A percentile compares a stretch with the other conserved stretches of the same genome.
phyloP scores from a whole-genome alignment of 2,329 filamentous ascomycete genomes.

The Hypoxylon sp. region DNA sequence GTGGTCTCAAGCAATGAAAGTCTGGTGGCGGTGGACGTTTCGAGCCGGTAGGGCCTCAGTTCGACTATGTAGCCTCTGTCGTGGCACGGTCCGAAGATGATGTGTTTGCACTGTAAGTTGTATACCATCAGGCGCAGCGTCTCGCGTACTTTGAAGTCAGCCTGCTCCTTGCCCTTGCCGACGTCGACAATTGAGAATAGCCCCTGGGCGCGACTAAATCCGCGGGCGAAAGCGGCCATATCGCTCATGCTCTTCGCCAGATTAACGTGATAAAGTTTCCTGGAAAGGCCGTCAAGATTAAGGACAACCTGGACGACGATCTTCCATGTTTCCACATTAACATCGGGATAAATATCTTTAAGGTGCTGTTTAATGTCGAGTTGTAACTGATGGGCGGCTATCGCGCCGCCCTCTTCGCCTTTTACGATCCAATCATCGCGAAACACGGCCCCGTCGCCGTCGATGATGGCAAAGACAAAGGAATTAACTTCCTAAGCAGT shows the following conservation, averaged over 20 bases:
- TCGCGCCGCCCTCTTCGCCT: constrained; percentile 37
- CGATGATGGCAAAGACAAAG: constrained; percentile 37
- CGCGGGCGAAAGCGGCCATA: constrained; percentile 29
- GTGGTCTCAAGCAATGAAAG: constrained; percentile 38
- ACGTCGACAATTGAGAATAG: constrained; percentile 40
- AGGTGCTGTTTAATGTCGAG: constrained; percentile 37
- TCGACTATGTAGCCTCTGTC: constrained; percentile 39
- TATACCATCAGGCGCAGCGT: constrained; percentile 32
- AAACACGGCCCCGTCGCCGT: constrained; percentile 40
- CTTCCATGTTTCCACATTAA: constrained; percentile 35
- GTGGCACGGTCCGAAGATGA: constrained; percentile 41
- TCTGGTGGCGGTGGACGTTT: constrained; percentile 21
- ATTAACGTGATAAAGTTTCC: constrained; percentile 30
- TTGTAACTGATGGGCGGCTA: constrained; percentile 37
- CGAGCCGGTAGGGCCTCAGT: constrained; percentile 28
- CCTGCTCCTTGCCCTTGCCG: constrained; percentile 39
- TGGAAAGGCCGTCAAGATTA: constrained; percentile 39
- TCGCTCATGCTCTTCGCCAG: constrained; percentile 22
- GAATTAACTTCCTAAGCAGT: constrained; percentile 32
- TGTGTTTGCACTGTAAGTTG: constrained; percentile 41
- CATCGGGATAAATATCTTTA: constrained; percentile 30
- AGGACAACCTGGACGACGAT: constrained; percentile 39
- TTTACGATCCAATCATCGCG: constrained; percentile 36
- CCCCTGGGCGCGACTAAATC: constrained; percentile 34
- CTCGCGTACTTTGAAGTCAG: constrained; percentile 40